Evolutionary conservation across 495 filamentous ascomycete species (phyloP).

Genomic region (Pseudomonodictys pantanalensis): DNA sequence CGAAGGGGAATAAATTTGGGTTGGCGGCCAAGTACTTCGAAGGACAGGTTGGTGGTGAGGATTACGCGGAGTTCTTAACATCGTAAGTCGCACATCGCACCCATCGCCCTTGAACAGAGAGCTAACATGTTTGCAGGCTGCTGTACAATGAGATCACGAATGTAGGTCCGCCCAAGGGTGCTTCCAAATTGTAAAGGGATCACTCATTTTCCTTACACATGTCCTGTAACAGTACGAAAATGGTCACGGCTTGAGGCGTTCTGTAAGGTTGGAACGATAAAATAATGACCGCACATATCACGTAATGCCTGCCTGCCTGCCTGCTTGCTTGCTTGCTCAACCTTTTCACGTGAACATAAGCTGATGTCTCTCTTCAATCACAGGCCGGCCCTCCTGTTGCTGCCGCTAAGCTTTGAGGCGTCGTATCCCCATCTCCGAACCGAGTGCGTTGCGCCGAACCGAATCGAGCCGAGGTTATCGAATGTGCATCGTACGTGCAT

Average conservation of each 20-base stretch:
- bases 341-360: slow-evolving; percentile 13
- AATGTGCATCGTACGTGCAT: no score
- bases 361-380: slow-evolving; percentile 1
- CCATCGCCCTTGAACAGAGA: neutral
- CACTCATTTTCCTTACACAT: neutral
- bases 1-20: slow-evolving; percentile 87
- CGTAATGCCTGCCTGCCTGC: no score
- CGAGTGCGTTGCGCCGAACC: no score
- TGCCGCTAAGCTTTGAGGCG: slow-evolving; percentile 29
- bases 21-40: slow-evolving; percentile 91
- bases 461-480: no score
- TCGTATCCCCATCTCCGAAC: no score
- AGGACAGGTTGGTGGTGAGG: slow-evolving; percentile 90
- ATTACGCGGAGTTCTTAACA: slow-evolving; percentile 96
- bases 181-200: slow-evolving; percentile 69
- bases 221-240: slow-evolving; percentile 1
- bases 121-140: slow-evolving; percentile 52
- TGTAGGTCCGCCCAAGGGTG: slow-evolving; percentile 58
- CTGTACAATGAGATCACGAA: slow-evolving; percentile 96
- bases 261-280: no score
- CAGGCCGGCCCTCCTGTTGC: slow-evolving; percentile 23
- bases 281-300: no score
- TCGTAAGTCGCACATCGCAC: slow-evolving; percentile 52
- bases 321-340: neutral
- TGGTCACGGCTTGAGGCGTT: no score